Percentiles rank a stretch among this genome's conserved stretches.
These are phyloP conservation scores for Camellia japonica DNA, from an alignment of 148 eudicot genomes.

Conservation along the genomic window DNA sequence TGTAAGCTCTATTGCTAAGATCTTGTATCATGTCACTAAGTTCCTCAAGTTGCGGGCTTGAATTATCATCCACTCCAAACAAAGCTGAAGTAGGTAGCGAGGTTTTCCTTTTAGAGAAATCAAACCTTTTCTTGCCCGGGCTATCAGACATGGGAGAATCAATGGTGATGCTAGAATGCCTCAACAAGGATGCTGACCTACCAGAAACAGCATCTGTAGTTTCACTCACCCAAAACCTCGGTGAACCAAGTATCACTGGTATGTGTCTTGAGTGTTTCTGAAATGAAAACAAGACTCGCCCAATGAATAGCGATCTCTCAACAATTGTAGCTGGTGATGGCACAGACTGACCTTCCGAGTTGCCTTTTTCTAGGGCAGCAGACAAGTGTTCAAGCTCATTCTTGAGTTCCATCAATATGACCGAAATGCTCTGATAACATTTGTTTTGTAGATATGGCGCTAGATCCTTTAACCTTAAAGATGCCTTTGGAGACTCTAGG, in stretches of 20 bases:
- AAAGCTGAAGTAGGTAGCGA: conserved; percentile 69
- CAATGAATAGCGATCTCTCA: conserved; percentile 80
- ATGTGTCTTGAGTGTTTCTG: conserved; percentile 80
- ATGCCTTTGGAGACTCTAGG: conserved; percentile 92
- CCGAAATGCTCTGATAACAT: conserved; percentile 63
- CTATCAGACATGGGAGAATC: conserved; percentile 50
- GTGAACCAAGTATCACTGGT: conserved; percentile 83
- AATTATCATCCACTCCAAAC: conserved; percentile 61
- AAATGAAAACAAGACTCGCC: conserved; percentile 85
- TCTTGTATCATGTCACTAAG: conserved; percentile 59
- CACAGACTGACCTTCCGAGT: conserved; percentile 27
- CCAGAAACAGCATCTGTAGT: conserved; percentile 38
- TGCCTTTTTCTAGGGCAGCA: conserved; percentile 43
- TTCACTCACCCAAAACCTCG: conserved; percentile 73
- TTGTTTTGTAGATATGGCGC: conserved; percentile 73
- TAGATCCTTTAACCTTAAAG: conserved; percentile 64
- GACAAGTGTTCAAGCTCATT: conserved; percentile 64
- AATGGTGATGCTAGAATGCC: conserved; percentile 43
- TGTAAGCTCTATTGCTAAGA: conserved; percentile 70
- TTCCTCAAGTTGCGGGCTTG: conserved; percentile 81
- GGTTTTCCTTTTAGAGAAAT: conserved; percentile 52
- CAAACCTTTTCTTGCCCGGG: conserved; percentile 45
- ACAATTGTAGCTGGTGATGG: conserved; percentile 55
- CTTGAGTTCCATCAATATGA: conserved; percentile 62
- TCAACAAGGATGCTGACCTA: conserved; percentile 41